A percentile compares a stretch with the other conserved stretches of the same genome.
Conservation (phyloP, 495 filamentous ascomycete species). For the Cercophora samala region DNA sequence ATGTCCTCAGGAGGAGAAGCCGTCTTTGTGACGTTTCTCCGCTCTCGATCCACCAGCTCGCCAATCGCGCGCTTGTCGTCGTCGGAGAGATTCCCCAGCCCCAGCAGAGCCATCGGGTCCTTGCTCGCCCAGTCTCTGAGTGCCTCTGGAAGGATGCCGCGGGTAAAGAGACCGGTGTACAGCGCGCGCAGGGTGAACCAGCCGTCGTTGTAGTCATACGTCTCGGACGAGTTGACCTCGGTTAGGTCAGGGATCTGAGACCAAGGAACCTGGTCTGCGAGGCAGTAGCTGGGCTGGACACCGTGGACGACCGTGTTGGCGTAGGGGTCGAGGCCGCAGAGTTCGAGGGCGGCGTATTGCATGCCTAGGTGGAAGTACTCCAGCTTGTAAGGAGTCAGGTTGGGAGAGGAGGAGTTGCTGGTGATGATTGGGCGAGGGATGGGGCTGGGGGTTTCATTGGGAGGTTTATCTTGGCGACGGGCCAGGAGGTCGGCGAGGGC, state of each 20-base stretch:
- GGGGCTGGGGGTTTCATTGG: neutral
- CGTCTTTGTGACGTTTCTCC: neutral
- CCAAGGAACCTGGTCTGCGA: neutral
- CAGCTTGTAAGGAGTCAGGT: neutral
- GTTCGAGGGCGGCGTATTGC: neutral
- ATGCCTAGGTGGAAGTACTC: neutral
- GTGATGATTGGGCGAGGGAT: neutral
- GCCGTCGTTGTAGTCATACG: neutral
- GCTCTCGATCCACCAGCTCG: neutral
- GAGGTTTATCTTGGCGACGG: too few species aligned
- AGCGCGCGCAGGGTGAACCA: neutral
- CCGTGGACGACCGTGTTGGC: neutral
- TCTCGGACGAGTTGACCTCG: neutral
- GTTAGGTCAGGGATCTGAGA: neutral
- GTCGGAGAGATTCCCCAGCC: neutral
- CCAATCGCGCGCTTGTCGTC: neutral
- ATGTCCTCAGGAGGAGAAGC: neutral
- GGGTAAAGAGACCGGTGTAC: neutral
- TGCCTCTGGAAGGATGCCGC: neutral
- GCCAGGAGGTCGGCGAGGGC: too few species aligned
- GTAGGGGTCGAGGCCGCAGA: neutral
- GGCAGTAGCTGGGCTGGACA: neutral
- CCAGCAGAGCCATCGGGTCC: neutral
- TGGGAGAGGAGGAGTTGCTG: neutral
- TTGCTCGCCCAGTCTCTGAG: neutral